phyloP scores from a whole-genome alignment of 352 stramenopile genomes.

The Globisporangium emineosum region DNA sequence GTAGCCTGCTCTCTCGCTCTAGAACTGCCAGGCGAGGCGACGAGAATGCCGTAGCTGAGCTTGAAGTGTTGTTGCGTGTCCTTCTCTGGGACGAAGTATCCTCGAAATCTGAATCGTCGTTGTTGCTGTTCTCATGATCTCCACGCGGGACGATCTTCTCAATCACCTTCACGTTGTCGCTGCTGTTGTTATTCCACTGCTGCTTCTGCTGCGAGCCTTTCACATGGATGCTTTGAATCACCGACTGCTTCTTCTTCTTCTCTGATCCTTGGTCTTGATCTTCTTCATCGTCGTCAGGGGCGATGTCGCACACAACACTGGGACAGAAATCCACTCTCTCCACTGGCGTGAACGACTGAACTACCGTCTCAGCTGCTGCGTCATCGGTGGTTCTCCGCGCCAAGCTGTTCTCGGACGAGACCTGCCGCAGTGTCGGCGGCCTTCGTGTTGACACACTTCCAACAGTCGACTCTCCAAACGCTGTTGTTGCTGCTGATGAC shows the following conservation, averaged over 20 bases:
- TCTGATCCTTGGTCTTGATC: neutral
- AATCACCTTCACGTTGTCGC: neutral
- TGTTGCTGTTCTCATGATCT: constrained; percentile 3
- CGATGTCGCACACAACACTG: constrained; percentile 36
- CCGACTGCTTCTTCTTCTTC: neutral
- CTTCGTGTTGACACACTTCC: too few species aligned
- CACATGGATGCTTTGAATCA: constrained; percentile 13
- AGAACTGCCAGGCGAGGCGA: neutral
- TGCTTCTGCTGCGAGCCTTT: neutral
- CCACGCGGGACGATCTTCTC: constrained; percentile 16
- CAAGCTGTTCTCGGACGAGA: constrained; percentile 30
- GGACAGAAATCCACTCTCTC: constrained; percentile 22
- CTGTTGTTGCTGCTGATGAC: neutral
- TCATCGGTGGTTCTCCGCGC: neutral
- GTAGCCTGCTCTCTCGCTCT: neutral
- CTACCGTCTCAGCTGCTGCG: neutral
- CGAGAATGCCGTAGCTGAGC: neutral
- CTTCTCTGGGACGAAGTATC: neutral
- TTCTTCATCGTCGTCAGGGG: constrained; percentile 15
- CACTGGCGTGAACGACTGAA: constrained; percentile 10
- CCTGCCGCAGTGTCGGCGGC: constrained; percentile 18
- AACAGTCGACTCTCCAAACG: neutral
- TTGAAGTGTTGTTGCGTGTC: neutral
- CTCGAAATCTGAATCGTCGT: constrained; percentile 2
- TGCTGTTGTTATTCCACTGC: neutral